phyloP scores from a whole-genome alignment of 805 yeast genomes.

The Lachancea waltii region DNA sequence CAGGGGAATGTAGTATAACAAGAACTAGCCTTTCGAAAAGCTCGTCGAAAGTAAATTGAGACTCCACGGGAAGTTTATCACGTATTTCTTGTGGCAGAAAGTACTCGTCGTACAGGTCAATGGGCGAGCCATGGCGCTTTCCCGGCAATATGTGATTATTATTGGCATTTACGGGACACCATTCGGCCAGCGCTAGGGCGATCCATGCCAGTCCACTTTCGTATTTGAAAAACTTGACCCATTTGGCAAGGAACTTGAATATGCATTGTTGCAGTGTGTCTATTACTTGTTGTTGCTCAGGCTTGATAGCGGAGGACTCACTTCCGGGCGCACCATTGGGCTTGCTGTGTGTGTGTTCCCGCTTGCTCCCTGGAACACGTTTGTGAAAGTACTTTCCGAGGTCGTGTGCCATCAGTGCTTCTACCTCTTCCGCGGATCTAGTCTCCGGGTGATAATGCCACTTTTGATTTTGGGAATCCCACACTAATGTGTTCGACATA shows the following conservation, averaged over 20 bases:
- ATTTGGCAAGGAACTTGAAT: slow-evolving; percentile 57
- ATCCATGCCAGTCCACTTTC: slow-evolving; percentile 84
- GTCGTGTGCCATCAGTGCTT: slow-evolving; percentile 46
- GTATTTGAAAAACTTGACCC: slow-evolving; percentile 74
- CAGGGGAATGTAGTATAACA: slow-evolving; percentile 70
- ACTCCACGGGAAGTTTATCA: background rate
- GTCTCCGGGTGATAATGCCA: slow-evolving; percentile 13
- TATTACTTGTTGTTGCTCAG: slow-evolving; percentile 45
- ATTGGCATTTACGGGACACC: slow-evolving; percentile 62
- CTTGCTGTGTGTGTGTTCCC: slow-evolving; percentile 2
- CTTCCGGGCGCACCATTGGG: slow-evolving; percentile 3
- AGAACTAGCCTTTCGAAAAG: slow-evolving; percentile 69
- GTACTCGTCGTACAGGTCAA: slow-evolving; percentile 25
- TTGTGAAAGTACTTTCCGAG: slow-evolving; percentile 49
- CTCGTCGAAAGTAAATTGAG: slow-evolving; percentile 43
- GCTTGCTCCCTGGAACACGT: slow-evolving; percentile 11
- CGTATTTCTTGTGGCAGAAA: slow-evolving; percentile 23
- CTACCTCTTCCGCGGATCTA: slow-evolving; percentile 18
- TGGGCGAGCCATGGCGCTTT: slow-evolving; percentile 13
- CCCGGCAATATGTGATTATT: slow-evolving; percentile 23
- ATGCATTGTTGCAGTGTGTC: slow-evolving; percentile 55
- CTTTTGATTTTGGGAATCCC: slow-evolving; percentile 7
- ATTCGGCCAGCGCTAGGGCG: slow-evolving; percentile 81
- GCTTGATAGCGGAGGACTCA: slow-evolving; percentile 22
- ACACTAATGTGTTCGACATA: slow-evolving; percentile 43